Conservation (phyloP, 768 basidiomycete species). For the Rhizopogon vinicolor region DNA sequence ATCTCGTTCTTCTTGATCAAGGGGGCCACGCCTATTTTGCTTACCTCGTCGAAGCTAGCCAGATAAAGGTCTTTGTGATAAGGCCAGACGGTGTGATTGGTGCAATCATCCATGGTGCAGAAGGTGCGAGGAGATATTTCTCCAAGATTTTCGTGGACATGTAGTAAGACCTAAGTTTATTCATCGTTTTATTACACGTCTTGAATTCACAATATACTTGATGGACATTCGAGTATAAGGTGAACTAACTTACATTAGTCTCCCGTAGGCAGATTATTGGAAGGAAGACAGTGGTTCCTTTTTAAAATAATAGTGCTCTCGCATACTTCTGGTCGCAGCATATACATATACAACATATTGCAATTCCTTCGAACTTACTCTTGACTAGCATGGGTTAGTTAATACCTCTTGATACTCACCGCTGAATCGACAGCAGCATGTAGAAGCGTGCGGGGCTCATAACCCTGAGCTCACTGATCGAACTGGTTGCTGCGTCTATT, state of each 20-base stretch:
- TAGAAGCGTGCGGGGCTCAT: constrained; percentile 24
- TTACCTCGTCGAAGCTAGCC: constrained; percentile 29
- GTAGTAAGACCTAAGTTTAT: too few relatives aligned
- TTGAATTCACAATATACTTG: too few relatives aligned
- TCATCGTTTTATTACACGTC: too few relatives aligned
- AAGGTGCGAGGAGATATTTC: constrained; percentile 8
- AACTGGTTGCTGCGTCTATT: constrained; percentile 23
- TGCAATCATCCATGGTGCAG: constrained; percentile 23
- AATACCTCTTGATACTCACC: too few relatives aligned
- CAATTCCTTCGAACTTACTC: too few relatives aligned
- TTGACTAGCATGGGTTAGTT: too few relatives aligned
- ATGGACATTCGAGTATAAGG: too few relatives aligned
- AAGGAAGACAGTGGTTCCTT: too few relatives aligned
- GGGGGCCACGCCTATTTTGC: constrained; percentile 34
- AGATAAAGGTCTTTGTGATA: constrained; percentile 30
- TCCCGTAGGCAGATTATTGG: too few relatives aligned
- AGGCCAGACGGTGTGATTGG: constrained; percentile 24
- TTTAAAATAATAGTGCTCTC: too few relatives aligned
- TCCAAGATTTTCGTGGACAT: constrained; percentile 6
- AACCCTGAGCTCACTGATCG: constrained; percentile 28
- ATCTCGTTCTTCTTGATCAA: constrained; percentile 31
- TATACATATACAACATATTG: background rate
- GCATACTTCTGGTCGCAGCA: background rate
- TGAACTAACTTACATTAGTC: too few relatives aligned
- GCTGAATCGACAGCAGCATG: constrained; percentile 13